These are phyloP conservation scores for Sporothrix variecibatus DNA, from an alignment of 2,329 filamentous ascomycete genomes.

Conservation along the genomic window DNA sequence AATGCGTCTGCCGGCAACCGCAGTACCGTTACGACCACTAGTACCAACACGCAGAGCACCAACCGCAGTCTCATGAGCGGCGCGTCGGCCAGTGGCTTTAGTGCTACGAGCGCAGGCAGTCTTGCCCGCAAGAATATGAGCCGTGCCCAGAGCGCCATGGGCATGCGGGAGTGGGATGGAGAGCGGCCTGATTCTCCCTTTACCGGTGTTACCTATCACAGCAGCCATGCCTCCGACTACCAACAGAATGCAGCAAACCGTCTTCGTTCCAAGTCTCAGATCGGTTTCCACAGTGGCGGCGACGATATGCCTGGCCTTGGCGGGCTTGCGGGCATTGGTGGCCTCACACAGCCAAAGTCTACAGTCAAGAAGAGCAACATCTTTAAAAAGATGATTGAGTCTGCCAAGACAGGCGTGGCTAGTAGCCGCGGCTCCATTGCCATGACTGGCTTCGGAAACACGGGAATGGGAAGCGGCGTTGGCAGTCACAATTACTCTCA, in stretches of 20 bases:
- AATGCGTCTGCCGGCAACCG: conserved; percentile 73
- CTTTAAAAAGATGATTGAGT: conserved; percentile 93
- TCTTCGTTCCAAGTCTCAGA: conserved; percentile 62
- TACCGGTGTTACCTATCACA: conserved; percentile 85
- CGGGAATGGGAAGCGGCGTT: conserved; percentile 34
- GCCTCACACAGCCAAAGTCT: conserved; percentile 72
- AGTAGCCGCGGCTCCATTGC: conserved; percentile 85
- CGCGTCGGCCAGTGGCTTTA: conserved; percentile 84
- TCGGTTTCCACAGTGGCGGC: conserved; percentile 52
- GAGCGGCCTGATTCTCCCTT: conserved; percentile 65
- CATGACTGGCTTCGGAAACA: conserved; percentile 50
- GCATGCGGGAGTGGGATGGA: conserved; percentile 56
- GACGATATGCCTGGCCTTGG: conserved; percentile 51
- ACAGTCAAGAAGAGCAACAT: conserved; percentile 78
- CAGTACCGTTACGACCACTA: conserved; percentile 68
- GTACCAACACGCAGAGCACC: conserved; percentile 70
- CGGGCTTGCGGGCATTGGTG: conserved; percentile 70
- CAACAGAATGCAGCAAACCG: conserved; percentile 39
- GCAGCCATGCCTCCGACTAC: conserved; percentile 70
- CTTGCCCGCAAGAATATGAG: conserved; percentile 72
- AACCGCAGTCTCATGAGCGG: conserved; percentile 92
- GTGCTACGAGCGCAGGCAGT: conserved; percentile 92
- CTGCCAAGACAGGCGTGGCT: conserved; percentile 89
- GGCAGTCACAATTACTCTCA: conserved; percentile 12
- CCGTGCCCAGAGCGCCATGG: conserved; percentile 64